Percentiles rank a stretch among this genome's conserved stretches.
Conservation (phyloP, 1,284 basidiomycete genomes). For the Porphyrellus sp. region DNA sequence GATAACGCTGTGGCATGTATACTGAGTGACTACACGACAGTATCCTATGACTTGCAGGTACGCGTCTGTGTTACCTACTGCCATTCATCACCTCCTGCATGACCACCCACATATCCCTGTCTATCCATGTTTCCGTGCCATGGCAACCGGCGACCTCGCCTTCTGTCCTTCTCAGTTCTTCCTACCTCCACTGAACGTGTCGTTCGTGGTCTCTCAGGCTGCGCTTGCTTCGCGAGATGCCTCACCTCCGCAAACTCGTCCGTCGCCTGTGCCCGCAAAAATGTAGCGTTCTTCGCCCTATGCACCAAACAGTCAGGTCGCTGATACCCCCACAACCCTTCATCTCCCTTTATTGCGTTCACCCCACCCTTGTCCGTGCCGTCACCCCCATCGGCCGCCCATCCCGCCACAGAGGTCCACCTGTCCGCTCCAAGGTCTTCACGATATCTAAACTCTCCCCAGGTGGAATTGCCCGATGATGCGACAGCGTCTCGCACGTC, state of each 20-base stretch:
- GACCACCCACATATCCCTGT: slow-evolving; percentile 20
- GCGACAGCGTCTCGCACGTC: slow-evolving; percentile 92
- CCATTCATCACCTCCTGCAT: slow-evolving; percentile 30
- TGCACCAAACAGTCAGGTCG: slow-evolving; percentile 59
- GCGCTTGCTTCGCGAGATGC: slow-evolving; percentile 53
- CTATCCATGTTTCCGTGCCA: slow-evolving; percentile 1
- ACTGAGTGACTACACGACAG: no score
- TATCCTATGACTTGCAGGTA: no score
- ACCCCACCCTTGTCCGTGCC: slow-evolving; percentile 15
- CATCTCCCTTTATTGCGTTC: slow-evolving; percentile 2
- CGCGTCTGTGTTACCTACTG: background rate
- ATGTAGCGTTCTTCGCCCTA: slow-evolving; percentile 57
- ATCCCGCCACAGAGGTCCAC: slow-evolving; percentile 60
- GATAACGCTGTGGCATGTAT: no score
- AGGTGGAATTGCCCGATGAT: slow-evolving; percentile 76
- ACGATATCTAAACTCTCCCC: slow-evolving; percentile 85
- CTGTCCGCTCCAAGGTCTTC: slow-evolving; percentile 63
- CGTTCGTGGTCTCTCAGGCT: slow-evolving; percentile 41
- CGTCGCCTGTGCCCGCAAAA: slow-evolving; percentile 73
- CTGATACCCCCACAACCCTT: slow-evolving; percentile 44
- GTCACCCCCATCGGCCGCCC: slow-evolving; percentile 50
- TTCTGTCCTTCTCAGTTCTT: background rate
- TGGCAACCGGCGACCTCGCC: background rate
- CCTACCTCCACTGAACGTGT: slow-evolving; percentile 33
- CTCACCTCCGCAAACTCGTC: slow-evolving; percentile 65